Percentiles rank a stretch among this genome's conserved stretches.
phyloP scores from a whole-genome alignment of 352 stramenopile genomes.

The Globisporangium nunn region DNA sequence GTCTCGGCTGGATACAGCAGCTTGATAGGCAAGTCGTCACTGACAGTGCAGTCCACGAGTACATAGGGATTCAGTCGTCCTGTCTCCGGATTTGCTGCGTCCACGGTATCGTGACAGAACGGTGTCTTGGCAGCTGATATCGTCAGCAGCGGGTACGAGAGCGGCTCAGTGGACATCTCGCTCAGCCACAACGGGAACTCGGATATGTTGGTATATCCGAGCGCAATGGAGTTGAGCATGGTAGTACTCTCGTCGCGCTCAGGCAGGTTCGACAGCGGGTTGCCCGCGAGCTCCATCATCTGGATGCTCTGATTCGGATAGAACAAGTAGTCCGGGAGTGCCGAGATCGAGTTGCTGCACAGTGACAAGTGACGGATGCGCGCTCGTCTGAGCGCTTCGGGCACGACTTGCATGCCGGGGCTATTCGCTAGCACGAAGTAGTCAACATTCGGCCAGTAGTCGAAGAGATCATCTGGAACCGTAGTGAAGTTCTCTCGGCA shows the following conservation, averaged over 20 bases:
- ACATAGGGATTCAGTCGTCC: background rate
- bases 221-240: constrained; percentile 1
- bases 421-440: constrained; percentile 10
- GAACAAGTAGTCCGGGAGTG: background rate
- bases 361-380: constrained; percentile 3
- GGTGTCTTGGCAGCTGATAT: constrained; percentile 5
- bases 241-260: background rate
- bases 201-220: constrained; percentile 1
- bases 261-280: constrained; percentile 1
- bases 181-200: background rate
- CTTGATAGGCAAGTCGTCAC: background rate
- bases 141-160: background rate
- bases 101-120: background rate
- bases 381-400: constrained; percentile 2
- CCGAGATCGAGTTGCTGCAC: constrained; percentile 6
- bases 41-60: background rate
- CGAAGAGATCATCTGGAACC: constrained; percentile 1
- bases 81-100: background rate
- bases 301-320: constrained; percentile 2
- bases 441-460: constrained; percentile 4
- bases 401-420: background rate
- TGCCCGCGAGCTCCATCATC: constrained; percentile 5
- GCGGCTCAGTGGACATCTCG: background rate
- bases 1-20: background rate
- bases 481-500: constrained; percentile 6